Percentiles rank a stretch among this genome's conserved stretches.
phyloP scores from a whole-genome alignment of 2,329 filamentous ascomycete genomes.

The Aspergillus ochraceus region DNA sequence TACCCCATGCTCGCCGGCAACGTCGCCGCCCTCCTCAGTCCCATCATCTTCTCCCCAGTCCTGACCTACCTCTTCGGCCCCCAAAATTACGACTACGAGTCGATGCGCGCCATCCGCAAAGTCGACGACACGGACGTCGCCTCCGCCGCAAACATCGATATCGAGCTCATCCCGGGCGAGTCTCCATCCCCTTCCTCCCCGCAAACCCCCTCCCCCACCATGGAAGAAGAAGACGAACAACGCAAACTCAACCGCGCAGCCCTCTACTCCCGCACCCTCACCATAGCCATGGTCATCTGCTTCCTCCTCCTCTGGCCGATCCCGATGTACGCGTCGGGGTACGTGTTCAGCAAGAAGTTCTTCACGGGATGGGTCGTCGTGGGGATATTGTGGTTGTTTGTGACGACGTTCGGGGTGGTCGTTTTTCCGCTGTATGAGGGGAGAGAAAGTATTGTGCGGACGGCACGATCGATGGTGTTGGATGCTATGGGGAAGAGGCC shows the following conservation, averaged over 20 bases:
- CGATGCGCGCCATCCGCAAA: conserved; percentile 76
- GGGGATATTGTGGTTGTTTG: conserved; percentile 78
- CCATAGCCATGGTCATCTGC: conserved; percentile 65
- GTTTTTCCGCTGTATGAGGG: conserved; percentile 82
- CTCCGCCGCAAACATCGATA: conserved; percentile 61
- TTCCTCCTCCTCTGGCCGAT: conserved; percentile 87
- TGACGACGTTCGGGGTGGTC: conserved; percentile 70
- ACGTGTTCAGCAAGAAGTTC: conserved; percentile 79
- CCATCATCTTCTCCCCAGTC: conserved; percentile 70
- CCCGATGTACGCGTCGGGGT: conserved; percentile 80
- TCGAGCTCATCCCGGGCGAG: conserved; percentile 63
- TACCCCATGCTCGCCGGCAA: conserved; percentile 87
- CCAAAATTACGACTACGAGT: conserved; percentile 82
- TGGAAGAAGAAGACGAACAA: conserved; percentile 46
- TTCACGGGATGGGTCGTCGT: conserved; percentile 80
- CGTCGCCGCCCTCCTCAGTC: conserved; percentile 76
- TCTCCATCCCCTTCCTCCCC: conserved; percentile 5
- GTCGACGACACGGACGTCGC: conserved; percentile 76
- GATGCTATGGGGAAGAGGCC: conserved; percentile 55
- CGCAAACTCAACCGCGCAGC: conserved; percentile 56
- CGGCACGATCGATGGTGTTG: conserved; percentile 59
- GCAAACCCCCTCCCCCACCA: conserved; percentile 10
- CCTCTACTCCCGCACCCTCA: conserved; percentile 57
- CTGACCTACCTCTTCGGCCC: conserved; percentile 69
- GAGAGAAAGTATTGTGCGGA: conserved; percentile 63